These are phyloP conservation scores for Alternaria hordeiaustralica DNA, from an alignment of 2,329 filamentous ascomycete genomes.

Conservation along the genomic window DNA sequence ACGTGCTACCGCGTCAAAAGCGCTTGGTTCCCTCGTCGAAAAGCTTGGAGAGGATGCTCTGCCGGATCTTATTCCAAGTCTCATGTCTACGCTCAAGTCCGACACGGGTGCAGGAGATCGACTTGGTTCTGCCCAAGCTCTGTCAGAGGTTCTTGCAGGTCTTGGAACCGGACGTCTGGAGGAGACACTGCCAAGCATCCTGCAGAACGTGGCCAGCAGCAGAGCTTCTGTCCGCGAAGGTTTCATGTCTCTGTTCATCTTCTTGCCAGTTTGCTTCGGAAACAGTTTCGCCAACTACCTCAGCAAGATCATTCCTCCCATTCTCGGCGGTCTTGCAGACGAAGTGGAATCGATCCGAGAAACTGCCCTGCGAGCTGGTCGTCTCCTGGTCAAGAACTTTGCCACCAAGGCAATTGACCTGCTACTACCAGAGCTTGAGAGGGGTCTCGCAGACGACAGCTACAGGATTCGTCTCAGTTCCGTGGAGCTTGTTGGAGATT, in stretches of 20 bases:
- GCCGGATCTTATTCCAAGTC: slow-evolving; percentile 93
- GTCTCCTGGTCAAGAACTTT: slow-evolving; percentile 97
- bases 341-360: slow-evolving; percentile 96
- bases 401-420: slow-evolving; percentile 93
- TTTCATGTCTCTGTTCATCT: slow-evolving; percentile 99
- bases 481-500: slow-evolving; percentile 93
- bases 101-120: slow-evolving; percentile 96
- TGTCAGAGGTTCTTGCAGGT: slow-evolving; percentile 94
- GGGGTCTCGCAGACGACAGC: slow-evolving; percentile 94
- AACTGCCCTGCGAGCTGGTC: slow-evolving; percentile 91
- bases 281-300: slow-evolving; percentile 98
- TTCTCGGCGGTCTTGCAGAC: slow-evolving; percentile 91
- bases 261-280: slow-evolving; percentile 97
- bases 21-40: slow-evolving; percentile 93
- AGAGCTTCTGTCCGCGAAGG: slow-evolving; percentile 93
- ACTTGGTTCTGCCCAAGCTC: slow-evolving; percentile 92
- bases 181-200: slow-evolving; percentile 92
- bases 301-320: slow-evolving; percentile 92
- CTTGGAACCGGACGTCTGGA: slow-evolving; percentile 90
- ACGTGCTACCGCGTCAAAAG: slow-evolving; percentile 92
- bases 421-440: slow-evolving; percentile 90
- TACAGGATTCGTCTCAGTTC: slow-evolving; percentile 98
- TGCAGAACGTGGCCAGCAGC: slow-evolving; percentile 92
- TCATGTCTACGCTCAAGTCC: slow-evolving; percentile 97
- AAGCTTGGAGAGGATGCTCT: slow-evolving; percentile 97